Conservation (phyloP, 2,329 filamentous ascomycete species). For the Chrysoporthe austroafricana region DNA sequence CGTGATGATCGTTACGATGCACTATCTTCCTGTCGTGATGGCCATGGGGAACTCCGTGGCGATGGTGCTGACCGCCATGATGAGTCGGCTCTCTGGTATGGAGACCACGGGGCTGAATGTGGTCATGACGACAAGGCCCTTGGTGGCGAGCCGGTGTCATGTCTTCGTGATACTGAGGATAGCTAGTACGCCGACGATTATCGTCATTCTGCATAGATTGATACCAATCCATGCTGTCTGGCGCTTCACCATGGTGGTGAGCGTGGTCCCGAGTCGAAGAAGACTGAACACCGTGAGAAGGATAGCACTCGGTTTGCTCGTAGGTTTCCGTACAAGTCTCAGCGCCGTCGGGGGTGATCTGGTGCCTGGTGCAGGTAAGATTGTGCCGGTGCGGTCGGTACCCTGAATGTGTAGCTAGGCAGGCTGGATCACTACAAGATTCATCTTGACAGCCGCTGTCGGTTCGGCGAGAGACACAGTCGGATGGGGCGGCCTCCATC, state of each 20-base stretch:
- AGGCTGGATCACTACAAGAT: conserved; percentile 29
- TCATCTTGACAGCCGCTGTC: conserved; percentile 24
- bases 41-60: background rate
- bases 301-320: conserved; percentile 20
- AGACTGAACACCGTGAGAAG: background rate
- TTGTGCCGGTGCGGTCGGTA: conserved; percentile 32
- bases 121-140: background rate
- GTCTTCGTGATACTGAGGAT: background rate
- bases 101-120: background rate
- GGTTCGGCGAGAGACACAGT: conserved; percentile 24
- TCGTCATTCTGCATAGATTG: too few species aligned
- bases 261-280: background rate
- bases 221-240: too few species aligned
- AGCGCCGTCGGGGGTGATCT: background rate
- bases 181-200: background rate
- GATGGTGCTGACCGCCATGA: background rate
- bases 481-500: conserved; percentile 14
- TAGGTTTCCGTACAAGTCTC: conserved; percentile 21
- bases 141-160: background rate
- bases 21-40: background rate
- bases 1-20: background rate
- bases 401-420: conserved; percentile 31
- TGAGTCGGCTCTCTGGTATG: background rate
- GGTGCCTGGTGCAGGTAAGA: conserved; percentile 28
- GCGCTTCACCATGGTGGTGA: background rate